Percentiles rank a stretch among this genome's conserved stretches.
phyloP scores from a whole-genome alignment of 495 filamentous ascomycete species.

The Astrothelium subdiscretum region DNA sequence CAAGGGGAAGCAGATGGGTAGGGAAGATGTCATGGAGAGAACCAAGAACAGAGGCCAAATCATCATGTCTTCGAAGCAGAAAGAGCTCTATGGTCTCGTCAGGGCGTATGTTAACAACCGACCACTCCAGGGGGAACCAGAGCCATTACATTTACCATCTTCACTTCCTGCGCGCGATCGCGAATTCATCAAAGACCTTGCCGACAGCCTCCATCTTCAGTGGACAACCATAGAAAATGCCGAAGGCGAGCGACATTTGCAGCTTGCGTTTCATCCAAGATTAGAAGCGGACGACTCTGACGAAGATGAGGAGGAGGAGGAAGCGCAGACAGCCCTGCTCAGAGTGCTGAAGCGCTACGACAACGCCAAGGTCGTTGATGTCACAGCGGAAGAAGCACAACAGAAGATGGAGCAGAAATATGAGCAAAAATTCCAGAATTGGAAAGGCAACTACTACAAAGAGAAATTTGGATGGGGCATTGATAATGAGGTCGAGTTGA shows the following conservation, averaged over 20 bases:
- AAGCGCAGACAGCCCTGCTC: constrained; percentile 67
- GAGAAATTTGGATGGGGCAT: constrained; percentile 86
- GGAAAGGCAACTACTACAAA: constrained; percentile 88
- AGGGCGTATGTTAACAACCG: constrained; percentile 68
- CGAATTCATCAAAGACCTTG: constrained; percentile 81
- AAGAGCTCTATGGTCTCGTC: constrained; percentile 66
- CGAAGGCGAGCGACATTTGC: constrained; percentile 66
- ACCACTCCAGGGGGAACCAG: constrained; percentile 30
- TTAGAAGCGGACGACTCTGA: constrained; percentile 42
- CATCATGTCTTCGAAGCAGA: constrained; percentile 70
- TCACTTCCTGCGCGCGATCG: constrained; percentile 75
- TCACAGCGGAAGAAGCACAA: constrained; percentile 66
- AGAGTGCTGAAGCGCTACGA: constrained; percentile 84
- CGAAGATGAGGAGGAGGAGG: constrained; percentile 64
- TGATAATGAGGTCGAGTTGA: constrained; percentile 70
- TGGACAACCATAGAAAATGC: constrained; percentile 75
- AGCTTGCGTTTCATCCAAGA: constrained; percentile 55
- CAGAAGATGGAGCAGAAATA: constrained; percentile 69
- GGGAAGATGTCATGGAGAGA: constrained; percentile 50
- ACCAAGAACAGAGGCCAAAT: constrained; percentile 48
- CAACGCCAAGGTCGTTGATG: constrained; percentile 72
- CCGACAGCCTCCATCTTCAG: constrained; percentile 64
- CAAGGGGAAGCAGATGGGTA: constrained; percentile 62
- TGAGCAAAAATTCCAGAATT: constrained; percentile 71
- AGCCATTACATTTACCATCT: constrained; percentile 56